Percentiles rank a stretch among this genome's conserved stretches.
Evolutionary conservation across 345 rosid genomes (phyloP).

Genomic region (Limnanthes douglasii): DNA sequence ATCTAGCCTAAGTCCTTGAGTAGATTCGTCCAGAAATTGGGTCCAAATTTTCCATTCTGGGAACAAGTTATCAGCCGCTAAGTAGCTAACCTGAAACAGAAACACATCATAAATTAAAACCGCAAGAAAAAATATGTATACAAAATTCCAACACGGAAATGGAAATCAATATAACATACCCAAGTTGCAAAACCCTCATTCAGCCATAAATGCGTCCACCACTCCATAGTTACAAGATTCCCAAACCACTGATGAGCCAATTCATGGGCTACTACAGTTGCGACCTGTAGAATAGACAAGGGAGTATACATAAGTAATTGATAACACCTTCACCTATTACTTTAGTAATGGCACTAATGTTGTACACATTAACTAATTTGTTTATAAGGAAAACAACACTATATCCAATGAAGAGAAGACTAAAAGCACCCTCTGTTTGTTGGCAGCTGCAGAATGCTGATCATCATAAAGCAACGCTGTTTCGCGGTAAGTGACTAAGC

Average conservation of each 20-base stretch:
- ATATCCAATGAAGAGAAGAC: slow-evolving; percentile 1
- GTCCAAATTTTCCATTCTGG: slow-evolving; percentile 99
- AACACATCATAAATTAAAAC: slow-evolving; percentile 5
- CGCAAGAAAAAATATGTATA: slow-evolving; percentile 4
- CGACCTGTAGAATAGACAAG: slow-evolving; percentile 41
- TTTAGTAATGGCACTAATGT: too few relatives aligned
- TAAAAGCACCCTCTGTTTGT: slow-evolving; percentile 72
- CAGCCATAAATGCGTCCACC: slow-evolving; percentile 99
- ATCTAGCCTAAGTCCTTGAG: slow-evolving; percentile 78
- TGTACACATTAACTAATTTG: too few relatives aligned
- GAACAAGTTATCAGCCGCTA: slow-evolving; percentile 80
- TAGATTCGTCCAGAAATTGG: slow-evolving; percentile 85
- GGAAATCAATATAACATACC: slow-evolving; percentile 32
- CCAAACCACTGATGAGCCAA: slow-evolving; percentile 99
- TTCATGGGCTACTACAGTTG: slow-evolving; percentile 95
- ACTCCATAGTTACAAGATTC: slow-evolving; percentile 98
- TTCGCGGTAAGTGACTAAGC: slow-evolving; percentile 90
- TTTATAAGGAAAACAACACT: background rate
- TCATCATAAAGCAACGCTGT: slow-evolving; percentile 86
- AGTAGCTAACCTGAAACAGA: slow-evolving; percentile 77
- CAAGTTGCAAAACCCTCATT: slow-evolving; percentile 99
- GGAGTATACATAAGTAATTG: slow-evolving; percentile 2
- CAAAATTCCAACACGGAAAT: too few relatives aligned
- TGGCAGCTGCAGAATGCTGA: slow-evolving; percentile 90
- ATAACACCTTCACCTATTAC: too few relatives aligned